These are phyloP conservation scores for Takakia lepidozioides DNA, from an alignment of 225 moss, liverwort and hornwort genomes.

Conservation along the genomic window DNA sequence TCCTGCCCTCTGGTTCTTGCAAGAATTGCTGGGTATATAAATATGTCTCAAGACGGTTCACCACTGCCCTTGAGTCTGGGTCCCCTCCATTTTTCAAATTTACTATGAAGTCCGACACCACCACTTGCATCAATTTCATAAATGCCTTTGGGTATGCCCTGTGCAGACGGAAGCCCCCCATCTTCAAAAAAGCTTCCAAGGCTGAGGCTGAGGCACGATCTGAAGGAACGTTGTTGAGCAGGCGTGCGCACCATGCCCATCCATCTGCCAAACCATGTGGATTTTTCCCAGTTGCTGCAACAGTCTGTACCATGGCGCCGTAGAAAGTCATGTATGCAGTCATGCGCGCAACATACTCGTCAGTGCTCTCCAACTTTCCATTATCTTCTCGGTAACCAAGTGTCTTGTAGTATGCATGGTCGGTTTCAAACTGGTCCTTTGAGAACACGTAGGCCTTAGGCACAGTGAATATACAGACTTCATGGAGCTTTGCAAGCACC, in stretches of 20 bases:
- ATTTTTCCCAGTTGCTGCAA: slow-evolving; percentile 55
- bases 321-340: slow-evolving; percentile 89
- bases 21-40: slow-evolving; percentile 62
- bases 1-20: slow-evolving; percentile 74
- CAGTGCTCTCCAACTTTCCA: slow-evolving; percentile 84
- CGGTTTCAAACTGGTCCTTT: slow-evolving; percentile 70
- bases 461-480: slow-evolving; percentile 86
- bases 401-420: slow-evolving; percentile 67
- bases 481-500: slow-evolving; percentile 80
- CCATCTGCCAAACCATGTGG: slow-evolving; percentile 70
- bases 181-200: slow-evolving; percentile 72
- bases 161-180: slow-evolving; percentile 43
- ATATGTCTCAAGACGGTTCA: slow-evolving; percentile 80
- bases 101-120: slow-evolving; percentile 45
- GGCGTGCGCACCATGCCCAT: slow-evolving; percentile 81
- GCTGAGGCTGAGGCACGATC: slow-evolving; percentile 75
- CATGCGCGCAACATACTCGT: slow-evolving; percentile 83
- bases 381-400: slow-evolving; percentile 70
- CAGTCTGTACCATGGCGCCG: slow-evolving; percentile 78
- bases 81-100: slow-evolving; percentile 66
- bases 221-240: slow-evolving; percentile 69
- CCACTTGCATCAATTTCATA: slow-evolving; percentile 54
- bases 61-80: slow-evolving; percentile 65
- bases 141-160: slow-evolving; percentile 49
- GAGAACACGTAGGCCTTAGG: slow-evolving; percentile 81